A percentile compares a stretch with the other conserved stretches of the same genome.
phyloP scores from a whole-genome alignment of 805 yeast genomes.

The Zygosaccharomyces bisporus region DNA sequence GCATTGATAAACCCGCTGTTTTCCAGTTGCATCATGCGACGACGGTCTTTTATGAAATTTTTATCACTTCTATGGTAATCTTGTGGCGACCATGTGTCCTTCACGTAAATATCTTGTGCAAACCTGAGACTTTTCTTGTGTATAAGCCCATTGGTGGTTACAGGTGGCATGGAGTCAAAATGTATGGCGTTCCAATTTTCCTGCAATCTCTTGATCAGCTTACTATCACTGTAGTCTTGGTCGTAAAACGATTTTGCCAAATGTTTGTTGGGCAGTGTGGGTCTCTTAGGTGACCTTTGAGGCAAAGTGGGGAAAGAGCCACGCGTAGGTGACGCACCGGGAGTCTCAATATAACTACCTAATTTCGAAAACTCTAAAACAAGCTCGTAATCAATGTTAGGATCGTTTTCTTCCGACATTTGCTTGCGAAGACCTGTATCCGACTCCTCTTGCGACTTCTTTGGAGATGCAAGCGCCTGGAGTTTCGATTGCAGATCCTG shows the following conservation, averaged over 20 bases:
- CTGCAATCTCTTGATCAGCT: slow-evolving; percentile 18
- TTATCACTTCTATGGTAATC: slow-evolving; percentile 32
- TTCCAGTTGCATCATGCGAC: slow-evolving; percentile 21
- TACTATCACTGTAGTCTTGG: slow-evolving; percentile 10
- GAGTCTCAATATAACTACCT: slow-evolving; percentile 21
- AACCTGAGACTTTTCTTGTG: slow-evolving; percentile 23
- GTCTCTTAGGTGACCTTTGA: slow-evolving; percentile 30
- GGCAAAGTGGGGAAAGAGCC: slow-evolving; percentile 16
- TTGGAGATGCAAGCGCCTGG: slow-evolving; percentile 9
- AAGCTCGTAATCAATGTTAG: slow-evolving; percentile 21
- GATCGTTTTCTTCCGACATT: slow-evolving; percentile 5
- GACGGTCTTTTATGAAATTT: slow-evolving; percentile 20
- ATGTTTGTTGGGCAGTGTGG: slow-evolving; percentile 20
- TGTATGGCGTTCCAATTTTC: slow-evolving; percentile 28
- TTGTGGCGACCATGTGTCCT: slow-evolving; percentile 28
- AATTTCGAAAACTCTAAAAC: slow-evolving; percentile 23
- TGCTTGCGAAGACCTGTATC: neutral
- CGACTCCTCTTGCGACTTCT: neutral
- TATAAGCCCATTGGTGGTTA: neutral
- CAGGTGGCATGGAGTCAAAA: slow-evolving; percentile 13
- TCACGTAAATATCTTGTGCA: slow-evolving; percentile 26
- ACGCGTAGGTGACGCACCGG: neutral
- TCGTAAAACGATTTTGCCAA: slow-evolving; percentile 23
- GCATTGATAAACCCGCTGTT: slow-evolving; percentile 21
- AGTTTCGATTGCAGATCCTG: slow-evolving; percentile 14